Evolutionary conservation across 2,329 filamentous ascomycete species (phyloP).

Genomic region (Diplodia corticola): DNA sequence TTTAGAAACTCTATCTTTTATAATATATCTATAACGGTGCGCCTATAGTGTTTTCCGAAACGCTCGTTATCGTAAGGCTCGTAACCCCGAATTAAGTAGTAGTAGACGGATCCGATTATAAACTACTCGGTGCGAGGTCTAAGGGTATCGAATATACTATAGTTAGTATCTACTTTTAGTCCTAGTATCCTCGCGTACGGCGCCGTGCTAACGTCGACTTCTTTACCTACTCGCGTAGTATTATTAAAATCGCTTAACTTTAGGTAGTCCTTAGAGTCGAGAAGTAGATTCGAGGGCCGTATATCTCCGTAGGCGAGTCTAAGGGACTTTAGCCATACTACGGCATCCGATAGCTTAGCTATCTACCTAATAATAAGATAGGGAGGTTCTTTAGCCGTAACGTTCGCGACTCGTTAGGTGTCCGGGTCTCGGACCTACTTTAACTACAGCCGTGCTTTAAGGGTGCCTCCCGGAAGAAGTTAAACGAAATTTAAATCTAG

Average conservation of each 20-base stretch:
- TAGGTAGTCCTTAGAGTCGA: not conserved
- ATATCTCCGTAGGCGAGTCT: not conserved
- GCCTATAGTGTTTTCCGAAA: not conserved
- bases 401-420: not conserved
- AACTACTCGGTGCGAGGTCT: not conserved
- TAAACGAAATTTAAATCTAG: not conserved
- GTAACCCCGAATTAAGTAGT: not conserved
- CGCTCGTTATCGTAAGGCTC: not conserved
- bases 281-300: not conserved
- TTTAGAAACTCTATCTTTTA: too few relatives aligned
- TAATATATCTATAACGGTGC: too few relatives aligned
- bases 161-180: not conserved
- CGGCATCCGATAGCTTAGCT: not conserved
- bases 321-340: not conserved
- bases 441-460: not conserved
- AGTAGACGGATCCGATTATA: not conserved
- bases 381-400: not conserved
- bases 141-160: not conserved
- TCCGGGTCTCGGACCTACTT: not conserved
- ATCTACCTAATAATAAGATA: not conserved
- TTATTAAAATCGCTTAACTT: not conserved
- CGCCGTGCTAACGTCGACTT: not conserved
- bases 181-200: not conserved
- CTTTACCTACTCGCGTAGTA: not conserved
- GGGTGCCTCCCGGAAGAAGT: not conserved